Percentiles rank a stretch among this genome's conserved stretches.
These are phyloP conservation scores for Corchorus olitorius DNA, from an alignment of 345 rosid genomes.

Conservation along the genomic window DNA sequence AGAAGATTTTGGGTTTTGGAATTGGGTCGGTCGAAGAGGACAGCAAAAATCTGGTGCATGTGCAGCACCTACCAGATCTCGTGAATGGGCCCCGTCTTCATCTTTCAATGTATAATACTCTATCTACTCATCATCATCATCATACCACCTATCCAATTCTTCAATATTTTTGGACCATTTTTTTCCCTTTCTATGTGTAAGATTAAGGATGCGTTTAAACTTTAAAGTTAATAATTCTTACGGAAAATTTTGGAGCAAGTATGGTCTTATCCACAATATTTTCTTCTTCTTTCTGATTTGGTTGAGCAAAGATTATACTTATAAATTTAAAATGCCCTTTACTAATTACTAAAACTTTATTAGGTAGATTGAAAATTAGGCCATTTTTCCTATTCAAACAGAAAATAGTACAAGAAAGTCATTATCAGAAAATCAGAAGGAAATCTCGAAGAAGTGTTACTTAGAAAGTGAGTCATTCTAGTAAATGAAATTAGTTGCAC, in stretches of 20 bases:
- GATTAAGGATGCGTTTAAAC: neutral
- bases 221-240: neutral
- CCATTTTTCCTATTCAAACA: neutral
- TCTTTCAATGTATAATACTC: neutral
- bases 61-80: conserved; percentile 21
- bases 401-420: too few relatives aligned
- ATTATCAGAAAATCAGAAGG: neutral
- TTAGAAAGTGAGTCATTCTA: neutral
- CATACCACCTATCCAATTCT: neutral
- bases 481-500: conserved; percentile 17
- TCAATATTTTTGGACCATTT: conserved; percentile 1
- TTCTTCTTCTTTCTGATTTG: too few relatives aligned
- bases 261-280: neutral
- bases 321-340: too few relatives aligned
- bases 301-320: too few relatives aligned
- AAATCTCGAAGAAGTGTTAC: neutral
- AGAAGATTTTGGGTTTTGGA: neutral
- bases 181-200: neutral
- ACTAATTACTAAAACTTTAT: too few relatives aligned
- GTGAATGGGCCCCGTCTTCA: conserved; percentile 14
- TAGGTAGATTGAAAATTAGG: neutral
- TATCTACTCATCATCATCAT: neutral
- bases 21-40: neutral
- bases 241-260: neutral
- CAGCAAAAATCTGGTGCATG: conserved; percentile 24